Conservation (phyloP, 2,329 filamentous ascomycete genomes). For the Venturia aucupariae region DNA sequence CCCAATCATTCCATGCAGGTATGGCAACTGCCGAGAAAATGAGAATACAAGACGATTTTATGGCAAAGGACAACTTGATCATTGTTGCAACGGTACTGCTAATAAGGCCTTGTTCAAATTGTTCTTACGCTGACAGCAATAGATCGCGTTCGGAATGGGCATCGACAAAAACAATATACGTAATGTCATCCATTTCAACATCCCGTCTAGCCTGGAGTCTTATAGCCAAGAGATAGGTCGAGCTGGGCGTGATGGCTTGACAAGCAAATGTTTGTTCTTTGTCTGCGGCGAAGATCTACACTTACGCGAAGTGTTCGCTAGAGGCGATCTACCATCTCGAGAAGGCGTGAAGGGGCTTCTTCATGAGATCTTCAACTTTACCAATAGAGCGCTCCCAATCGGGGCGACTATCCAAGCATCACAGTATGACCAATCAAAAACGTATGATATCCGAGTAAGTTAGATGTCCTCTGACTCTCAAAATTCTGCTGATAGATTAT, state of each 20-base stretch:
- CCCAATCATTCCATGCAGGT: constrained; percentile 63
- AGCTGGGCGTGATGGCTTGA: constrained; percentile 81
- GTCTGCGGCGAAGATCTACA: constrained; percentile 42
- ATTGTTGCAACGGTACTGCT: constrained; percentile 29
- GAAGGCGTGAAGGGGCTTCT: constrained; percentile 41
- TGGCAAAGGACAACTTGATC: constrained; percentile 57
- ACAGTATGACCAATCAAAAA: constrained; percentile 36
- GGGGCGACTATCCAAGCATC: constrained; percentile 40
- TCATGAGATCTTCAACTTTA: constrained; percentile 39
- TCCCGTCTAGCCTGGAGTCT: constrained; percentile 89
- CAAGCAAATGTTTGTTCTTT: constrained; percentile 78
- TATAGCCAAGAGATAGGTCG: constrained; percentile 94
- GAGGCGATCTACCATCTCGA: constrained; percentile 49
- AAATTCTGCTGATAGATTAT: neutral
- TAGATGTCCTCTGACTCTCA: constrained; percentile 19
- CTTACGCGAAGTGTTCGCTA: constrained; percentile 49
- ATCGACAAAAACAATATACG: constrained; percentile 93
- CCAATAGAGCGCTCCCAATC: constrained; percentile 23
- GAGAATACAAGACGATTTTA: constrained; percentile 43
- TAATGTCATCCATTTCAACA: constrained; percentile 89
- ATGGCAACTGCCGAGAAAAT: constrained; percentile 47
- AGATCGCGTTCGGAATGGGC: constrained; percentile 95
- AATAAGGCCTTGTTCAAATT: no score
- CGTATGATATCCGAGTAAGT: constrained; percentile 44
- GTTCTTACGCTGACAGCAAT: constrained; percentile 40